A percentile compares a stretch with the other conserved stretches of the same genome.
Evolutionary conservation across 495 filamentous ascomycete species (phyloP).

Genomic region (Lasiosphaeria miniovina): DNA sequence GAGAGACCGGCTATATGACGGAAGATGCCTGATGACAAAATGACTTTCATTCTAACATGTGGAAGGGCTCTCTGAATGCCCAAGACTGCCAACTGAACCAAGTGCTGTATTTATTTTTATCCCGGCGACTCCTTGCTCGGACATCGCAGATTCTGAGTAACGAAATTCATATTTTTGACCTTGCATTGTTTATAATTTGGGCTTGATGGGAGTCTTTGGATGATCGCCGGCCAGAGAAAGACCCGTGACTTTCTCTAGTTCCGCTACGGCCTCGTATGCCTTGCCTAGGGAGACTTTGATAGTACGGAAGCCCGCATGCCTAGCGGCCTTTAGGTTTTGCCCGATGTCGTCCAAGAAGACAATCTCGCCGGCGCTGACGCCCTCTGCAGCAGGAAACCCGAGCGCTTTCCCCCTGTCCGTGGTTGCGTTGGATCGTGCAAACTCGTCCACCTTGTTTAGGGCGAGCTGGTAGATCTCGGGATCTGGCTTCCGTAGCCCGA

Average conservation of each 20-base stretch:
- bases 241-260: conserved; percentile 50
- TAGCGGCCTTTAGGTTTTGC: conserved; percentile 82
- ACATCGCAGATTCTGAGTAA: background rate
- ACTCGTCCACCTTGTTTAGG: conserved; percentile 58
- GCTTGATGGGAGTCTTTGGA: conserved; percentile 41
- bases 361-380: conserved; percentile 62
- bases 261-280: conserved; percentile 66
- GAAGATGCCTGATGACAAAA: too few relatives aligned
- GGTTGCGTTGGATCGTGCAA: conserved; percentile 46
- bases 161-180: conserved; percentile 36
- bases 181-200: conserved; percentile 28
- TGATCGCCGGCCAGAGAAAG: conserved; percentile 44
- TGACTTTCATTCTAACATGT: too few relatives aligned
- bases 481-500: conserved; percentile 86
- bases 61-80: too few relatives aligned
- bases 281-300: conserved; percentile 79
- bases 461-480: conserved; percentile 74
- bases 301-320: conserved; percentile 70
- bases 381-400: conserved; percentile 45
- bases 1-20: background rate
- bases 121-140: too few relatives aligned
- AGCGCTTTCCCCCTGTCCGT: conserved; percentile 32
- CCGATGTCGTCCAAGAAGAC: conserved; percentile 97
- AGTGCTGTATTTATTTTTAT: background rate
- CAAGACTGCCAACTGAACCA: too few relatives aligned